Conservation (phyloP, 352 stramenopile species). For the Globisporangium takayamanum region DNA sequence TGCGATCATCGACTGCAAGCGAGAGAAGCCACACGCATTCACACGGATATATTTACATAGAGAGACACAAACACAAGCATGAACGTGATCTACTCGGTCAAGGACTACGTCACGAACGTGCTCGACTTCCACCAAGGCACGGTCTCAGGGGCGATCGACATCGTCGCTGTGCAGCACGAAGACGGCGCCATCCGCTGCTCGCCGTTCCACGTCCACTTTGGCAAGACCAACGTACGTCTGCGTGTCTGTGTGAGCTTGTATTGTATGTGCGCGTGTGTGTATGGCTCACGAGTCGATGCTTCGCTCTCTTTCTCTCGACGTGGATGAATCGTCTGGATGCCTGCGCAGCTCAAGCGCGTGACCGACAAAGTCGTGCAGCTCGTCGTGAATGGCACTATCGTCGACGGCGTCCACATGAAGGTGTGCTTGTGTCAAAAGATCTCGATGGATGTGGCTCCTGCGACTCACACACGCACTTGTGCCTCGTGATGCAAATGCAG, state of each 20-base stretch:
- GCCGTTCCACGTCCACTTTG: slow-evolving; percentile 83
- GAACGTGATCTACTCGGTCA: slow-evolving; percentile 85
- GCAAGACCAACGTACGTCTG: slow-evolving; percentile 29
- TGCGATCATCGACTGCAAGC: neutral
- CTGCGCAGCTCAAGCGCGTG: slow-evolving; percentile 20
- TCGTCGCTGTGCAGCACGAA: slow-evolving; percentile 76
- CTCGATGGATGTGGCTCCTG: neutral
- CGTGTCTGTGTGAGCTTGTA: neutral
- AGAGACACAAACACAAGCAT: slow-evolving; percentile 18
- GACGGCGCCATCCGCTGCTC: slow-evolving; percentile 55
- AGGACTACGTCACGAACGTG: slow-evolving; percentile 84
- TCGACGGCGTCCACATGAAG: slow-evolving; percentile 69
- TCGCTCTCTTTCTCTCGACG: too few species aligned
- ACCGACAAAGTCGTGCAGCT: slow-evolving; percentile 44
- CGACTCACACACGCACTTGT: neutral
- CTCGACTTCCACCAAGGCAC: slow-evolving; percentile 56
- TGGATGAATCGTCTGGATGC: neutral
- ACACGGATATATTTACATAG: neutral
- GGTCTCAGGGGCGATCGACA: slow-evolving; percentile 70
- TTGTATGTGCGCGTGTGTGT: neutral
- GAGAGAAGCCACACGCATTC: neutral
- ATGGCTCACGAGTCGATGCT: neutral
- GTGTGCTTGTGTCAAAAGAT: slow-evolving; percentile 15
- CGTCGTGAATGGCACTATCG: slow-evolving; percentile 49
- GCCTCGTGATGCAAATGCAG: slow-evolving; percentile 10